Conservation (phyloP, 2,329 filamentous ascomycete species). For the Cladobotryum mycophilum region DNA sequence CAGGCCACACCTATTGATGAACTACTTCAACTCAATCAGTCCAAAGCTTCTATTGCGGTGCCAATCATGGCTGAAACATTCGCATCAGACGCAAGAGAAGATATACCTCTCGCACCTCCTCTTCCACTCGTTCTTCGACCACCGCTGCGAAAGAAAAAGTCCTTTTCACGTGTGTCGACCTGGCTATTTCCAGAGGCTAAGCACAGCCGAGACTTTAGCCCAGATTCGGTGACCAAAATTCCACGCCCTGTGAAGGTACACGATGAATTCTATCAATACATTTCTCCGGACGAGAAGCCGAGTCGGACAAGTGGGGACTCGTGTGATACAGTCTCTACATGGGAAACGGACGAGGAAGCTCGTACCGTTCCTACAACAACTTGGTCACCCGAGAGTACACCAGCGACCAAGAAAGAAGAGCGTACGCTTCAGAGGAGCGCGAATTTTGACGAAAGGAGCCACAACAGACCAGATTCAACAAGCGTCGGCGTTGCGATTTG, state of each 20-base stretch:
- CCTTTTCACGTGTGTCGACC: constrained; percentile 54
- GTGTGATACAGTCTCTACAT: constrained; percentile 43
- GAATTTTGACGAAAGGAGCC: constrained; percentile 24
- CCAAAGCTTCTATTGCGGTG: constrained; percentile 19
- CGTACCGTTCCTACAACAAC: constrained; percentile 39
- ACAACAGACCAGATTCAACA: constrained; percentile 12
- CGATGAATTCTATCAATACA: constrained; percentile 55
- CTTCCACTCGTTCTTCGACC: constrained; percentile 55
- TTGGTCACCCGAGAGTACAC: constrained; percentile 43
- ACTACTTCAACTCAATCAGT: constrained; percentile 26
- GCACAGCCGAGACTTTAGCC: constrained; percentile 33
- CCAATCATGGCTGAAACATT: constrained; percentile 25
- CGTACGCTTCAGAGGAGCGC: constrained; percentile 30
- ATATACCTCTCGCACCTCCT: constrained; percentile 36
- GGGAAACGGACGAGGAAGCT: constrained; percentile 41
- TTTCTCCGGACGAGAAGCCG: constrained; percentile 30
- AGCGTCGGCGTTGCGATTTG: constrained; percentile 26
- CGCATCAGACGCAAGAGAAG: constrained; percentile 19
- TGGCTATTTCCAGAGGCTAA: constrained; percentile 48
- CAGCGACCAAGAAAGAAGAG: constrained; percentile 35
- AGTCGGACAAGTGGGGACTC: constrained; percentile 38
- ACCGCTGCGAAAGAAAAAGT: constrained; percentile 59
- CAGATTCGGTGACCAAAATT: constrained; percentile 49
- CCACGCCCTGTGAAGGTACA: constrained; percentile 44
- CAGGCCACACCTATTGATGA: constrained; percentile 29